Base-by-base conservation (phyloP, 768 basidiomycete genomes). In the Imleria badia region DNA sequence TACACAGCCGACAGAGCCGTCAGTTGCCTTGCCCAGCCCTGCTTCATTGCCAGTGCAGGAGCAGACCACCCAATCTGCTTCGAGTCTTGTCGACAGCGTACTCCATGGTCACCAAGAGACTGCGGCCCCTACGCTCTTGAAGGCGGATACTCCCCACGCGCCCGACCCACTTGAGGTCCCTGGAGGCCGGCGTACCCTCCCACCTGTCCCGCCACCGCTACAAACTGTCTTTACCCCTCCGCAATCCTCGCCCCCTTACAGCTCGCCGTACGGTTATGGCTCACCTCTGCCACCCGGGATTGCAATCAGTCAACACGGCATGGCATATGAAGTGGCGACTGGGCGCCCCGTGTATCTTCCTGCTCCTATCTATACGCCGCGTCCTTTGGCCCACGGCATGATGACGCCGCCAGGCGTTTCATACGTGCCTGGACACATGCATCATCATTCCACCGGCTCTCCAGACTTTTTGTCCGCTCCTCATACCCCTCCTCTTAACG, bases 241-340 rank as follows among this genome's bases (percentile, higher is more conserved):
- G 15, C 73, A 73, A 35, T 65, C 74, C 3, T 82, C 88, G 1
- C 83, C 87, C 12, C 76, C 78, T 1, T 90, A 82, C 57, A 78
- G 80, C n/a, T 84, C 90, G 10, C 81, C 87, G 15, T 92, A 88
- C 51, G 73, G 74, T 3, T 89, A 82, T 66, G 75, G 77, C 7
- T 74, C 76, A 9, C 69, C 78, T 8, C 57, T 86, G 19, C 81
- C 90, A n/a, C 84, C 84, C 14, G 91, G 91, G 45, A 78, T 91
- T 46, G 89, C 80, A 14, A 72, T 91, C 65, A 85, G 84, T 59
- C 81, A 84, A 50, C 85, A 88, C 55, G 91, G 91, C 31, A 78
- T 90, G 73, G 77, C 89, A n/a, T 92, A 86, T 65, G 91, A 93
- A 69, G 66, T 91, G 48, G 84, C 89, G 14, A 91, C 89, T 6